Percentiles rank a stretch among this genome's conserved stretches.
Conservation (phyloP, 2,329 filamentous ascomycete species). For the Monosporascus ibericus region DNA sequence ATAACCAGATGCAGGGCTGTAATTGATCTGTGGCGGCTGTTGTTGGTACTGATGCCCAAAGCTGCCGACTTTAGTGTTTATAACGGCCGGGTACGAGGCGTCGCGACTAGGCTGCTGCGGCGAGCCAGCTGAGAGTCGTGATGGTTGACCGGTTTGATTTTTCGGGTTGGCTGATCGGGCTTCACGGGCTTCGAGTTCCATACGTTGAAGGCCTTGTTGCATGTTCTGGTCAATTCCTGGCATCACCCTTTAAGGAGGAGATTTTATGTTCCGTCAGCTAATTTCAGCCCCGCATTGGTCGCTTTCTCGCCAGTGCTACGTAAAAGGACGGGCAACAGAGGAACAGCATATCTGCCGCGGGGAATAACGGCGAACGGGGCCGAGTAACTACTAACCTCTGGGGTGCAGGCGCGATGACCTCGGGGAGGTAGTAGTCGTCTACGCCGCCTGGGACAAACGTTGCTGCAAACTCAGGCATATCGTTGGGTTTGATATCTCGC, state of each 20-base stretch:
- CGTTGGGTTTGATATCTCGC: slow-evolving; percentile 28
- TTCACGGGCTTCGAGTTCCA: slow-evolving; percentile 76
- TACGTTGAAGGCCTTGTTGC: slow-evolving; percentile 85
- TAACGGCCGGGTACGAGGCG: slow-evolving; percentile 35
- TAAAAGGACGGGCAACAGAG: background rate
- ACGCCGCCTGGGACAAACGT: slow-evolving; percentile 53
- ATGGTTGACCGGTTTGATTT: slow-evolving; percentile 24
- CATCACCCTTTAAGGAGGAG: slow-evolving; percentile 62
- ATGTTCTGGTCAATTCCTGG: slow-evolving; percentile 95
- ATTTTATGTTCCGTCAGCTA: background rate
- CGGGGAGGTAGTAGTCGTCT: slow-evolving; percentile 57
- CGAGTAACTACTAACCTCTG: slow-evolving; percentile 42
- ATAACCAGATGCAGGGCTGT: slow-evolving; percentile 28
- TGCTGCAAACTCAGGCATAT: slow-evolving; percentile 44
- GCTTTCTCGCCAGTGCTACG: background rate
- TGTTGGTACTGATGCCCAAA: slow-evolving; percentile 26
- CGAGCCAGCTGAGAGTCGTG: slow-evolving; percentile 19
- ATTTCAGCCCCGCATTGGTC: background rate
- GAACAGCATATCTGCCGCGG: background rate
- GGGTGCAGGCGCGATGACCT: slow-evolving; percentile 51
- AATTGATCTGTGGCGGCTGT: slow-evolving; percentile 23
- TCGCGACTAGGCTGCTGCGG: slow-evolving; percentile 33
- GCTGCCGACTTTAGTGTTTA: slow-evolving; percentile 23
- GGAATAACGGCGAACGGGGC: background rate
- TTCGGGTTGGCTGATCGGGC: slow-evolving; percentile 46